Base-by-base conservation (phyloP, 306 rosid genomes). In the Calophaca sinica region DNA sequence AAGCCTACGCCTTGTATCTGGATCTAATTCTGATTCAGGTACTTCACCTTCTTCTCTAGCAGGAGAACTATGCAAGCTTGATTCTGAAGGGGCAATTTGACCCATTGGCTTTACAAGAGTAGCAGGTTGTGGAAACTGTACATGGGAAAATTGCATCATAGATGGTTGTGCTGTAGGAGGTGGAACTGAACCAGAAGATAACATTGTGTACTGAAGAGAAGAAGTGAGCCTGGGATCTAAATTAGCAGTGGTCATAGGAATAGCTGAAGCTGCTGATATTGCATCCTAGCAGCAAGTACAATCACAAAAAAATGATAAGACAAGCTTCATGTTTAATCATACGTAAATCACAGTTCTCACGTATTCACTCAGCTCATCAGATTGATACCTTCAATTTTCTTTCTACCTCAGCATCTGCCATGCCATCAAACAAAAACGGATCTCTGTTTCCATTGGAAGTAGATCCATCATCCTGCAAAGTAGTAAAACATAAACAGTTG, bases 21-120 rank as follows among this genome's bases (percentile, higher is more conserved):
- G 99, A 68, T 96, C 98, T 80, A 96, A 80, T 76, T 96, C 99
- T 69, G 99, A 96, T 86, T 96, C 99, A 45, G 96, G 96, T 32
- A 96, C 99, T 84, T 96, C 99, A 11, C 99, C 99, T 85, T 96
- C 99, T 85, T 96, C 99, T 85, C 99, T 88, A 75, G 97, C 96
- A 8, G 99, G 99, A 84, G 99, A 96, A 73, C 87, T 74, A 26
- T 92, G 97, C 88, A 90, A 78, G 80, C 89, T 88, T 80, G 89
- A 79, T 80, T 94, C 99, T 32, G 80, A 50, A 75, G 90, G 70
- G 76, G 86, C 81, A 79, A 82, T 79, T 72, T 84, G 96, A 75
- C 78, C 84, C 61, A 83, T 71, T 72, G 96, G 83, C 79, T 92
- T 92, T 45, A 80, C 90, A 41, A 79, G 82, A 1, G 89, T 69